Base-by-base conservation (phyloP, 495 filamentous ascomycete genomes). In the Halenospora varia region DNA sequence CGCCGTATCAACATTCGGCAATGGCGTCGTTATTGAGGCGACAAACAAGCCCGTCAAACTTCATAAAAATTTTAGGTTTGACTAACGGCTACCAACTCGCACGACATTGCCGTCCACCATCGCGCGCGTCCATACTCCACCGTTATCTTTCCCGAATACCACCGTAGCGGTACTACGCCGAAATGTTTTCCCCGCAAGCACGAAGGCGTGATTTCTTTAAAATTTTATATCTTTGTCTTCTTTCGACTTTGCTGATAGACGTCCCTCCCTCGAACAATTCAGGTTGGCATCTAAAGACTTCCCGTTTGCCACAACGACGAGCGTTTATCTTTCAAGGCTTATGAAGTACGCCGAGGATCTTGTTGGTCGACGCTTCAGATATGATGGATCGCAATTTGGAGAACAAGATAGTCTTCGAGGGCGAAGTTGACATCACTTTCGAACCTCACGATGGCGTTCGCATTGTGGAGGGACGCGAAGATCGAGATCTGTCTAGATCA, bases 401-500 rank as follows among this genome's bases (percentile, higher is more conserved):
- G 13, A 35, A 35, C 29, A 35, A 35, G 13, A 35, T 13, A 4
- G 29, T 13, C 13, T 35, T 35, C 29, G 6, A 13, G 29, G 29
- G 13, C 13, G 29, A 35, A 35, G 29, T 35, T 6, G 4, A 35
- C 29, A 13, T 35, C 29, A 35, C 4, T 13, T 35, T 13, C 29
- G 29, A 35, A 13, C 13, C 29, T 35, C 6, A 35, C 13, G 13
- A 35, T 35, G 29, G 4, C 29, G 29, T 35, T 35, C 29, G 6
- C 23, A 53, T 53, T 29, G 51, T 53, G 10, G 51, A 53, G 4
- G 26, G 25, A 15, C 25, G 26, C 57, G 69, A 77, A 60, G 56
- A 64, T 45, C 67, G 68, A 50, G 61, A 71, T 22, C 71, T 78
- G 25, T 64, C 66, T 57, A 73, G 75, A 44, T 66, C 68, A 40